These are phyloP conservation scores for Trichophyton equinum DNA, from an alignment of 2,329 filamentous ascomycete genomes.

Conservation along the genomic window DNA sequence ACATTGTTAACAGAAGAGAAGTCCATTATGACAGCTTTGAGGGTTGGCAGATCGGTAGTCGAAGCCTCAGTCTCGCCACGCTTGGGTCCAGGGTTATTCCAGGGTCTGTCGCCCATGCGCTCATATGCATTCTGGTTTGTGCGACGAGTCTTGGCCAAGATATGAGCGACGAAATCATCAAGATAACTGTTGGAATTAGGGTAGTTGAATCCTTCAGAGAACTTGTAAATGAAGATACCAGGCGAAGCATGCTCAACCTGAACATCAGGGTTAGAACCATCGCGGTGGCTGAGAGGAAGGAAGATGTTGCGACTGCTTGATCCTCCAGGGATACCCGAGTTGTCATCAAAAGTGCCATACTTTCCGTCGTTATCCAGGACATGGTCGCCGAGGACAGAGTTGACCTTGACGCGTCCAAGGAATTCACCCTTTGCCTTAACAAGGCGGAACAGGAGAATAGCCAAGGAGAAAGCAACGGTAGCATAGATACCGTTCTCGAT, in stretches of 20 bases:
- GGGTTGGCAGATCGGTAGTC: slow-evolving; percentile 46
- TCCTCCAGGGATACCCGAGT: slow-evolving; percentile 30
- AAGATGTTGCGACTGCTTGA: slow-evolving; percentile 62
- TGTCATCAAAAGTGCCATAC: slow-evolving; percentile 44
- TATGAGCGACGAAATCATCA: slow-evolving; percentile 58
- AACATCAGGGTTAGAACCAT: slow-evolving; percentile 79
- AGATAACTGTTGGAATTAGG: slow-evolving; percentile 84
- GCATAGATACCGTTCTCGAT: slow-evolving; percentile 92
- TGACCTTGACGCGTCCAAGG: slow-evolving; percentile 69
- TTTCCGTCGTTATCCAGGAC: slow-evolving; percentile 52
- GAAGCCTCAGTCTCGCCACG: slow-evolving; percentile 41
- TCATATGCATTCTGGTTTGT: slow-evolving; percentile 58
- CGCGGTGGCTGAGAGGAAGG: slow-evolving; percentile 72
- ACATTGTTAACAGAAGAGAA: slow-evolving; percentile 90
- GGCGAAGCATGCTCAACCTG: slow-evolving; percentile 72
- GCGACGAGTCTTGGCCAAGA: slow-evolving; percentile 60
- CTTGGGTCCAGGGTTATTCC: slow-evolving; percentile 81
- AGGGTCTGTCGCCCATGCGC: slow-evolving; percentile 65
- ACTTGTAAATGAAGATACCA: slow-evolving; percentile 90
- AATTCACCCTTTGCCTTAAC: slow-evolving; percentile 73
- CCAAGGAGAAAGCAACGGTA: slow-evolving; percentile 65
- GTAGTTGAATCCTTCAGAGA: slow-evolving; percentile 91
- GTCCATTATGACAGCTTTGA: slow-evolving; percentile 86
- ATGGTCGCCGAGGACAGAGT: slow-evolving; percentile 70
- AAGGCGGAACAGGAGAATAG: slow-evolving; percentile 68